A percentile compares a stretch with the other conserved stretches of the same genome.
phyloP scores from a whole-genome alignment of 441 rosid species.

The Eugenia klotzschiana region DNA sequence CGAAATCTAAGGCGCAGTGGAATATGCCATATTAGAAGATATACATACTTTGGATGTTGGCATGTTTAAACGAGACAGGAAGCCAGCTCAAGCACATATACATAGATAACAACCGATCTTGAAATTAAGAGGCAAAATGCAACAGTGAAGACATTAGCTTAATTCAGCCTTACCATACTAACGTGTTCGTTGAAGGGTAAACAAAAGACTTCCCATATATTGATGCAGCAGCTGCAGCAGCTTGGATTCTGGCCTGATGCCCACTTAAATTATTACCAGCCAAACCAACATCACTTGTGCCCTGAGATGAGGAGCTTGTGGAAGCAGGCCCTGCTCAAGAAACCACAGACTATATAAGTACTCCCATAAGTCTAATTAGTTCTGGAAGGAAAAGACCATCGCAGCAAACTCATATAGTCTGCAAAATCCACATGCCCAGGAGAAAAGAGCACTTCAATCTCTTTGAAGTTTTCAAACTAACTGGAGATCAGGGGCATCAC shows the following conservation, averaged over 20 bases:
- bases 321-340: constrained; percentile 20
- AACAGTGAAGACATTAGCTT: neutral
- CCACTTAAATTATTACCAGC: constrained; percentile 29
- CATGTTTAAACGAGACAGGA: neutral
- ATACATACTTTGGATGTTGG: neutral
- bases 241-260: constrained; percentile 78
- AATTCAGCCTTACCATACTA: constrained; percentile 33
- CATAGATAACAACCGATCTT: neutral
- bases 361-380: neutral
- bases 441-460: neutral
- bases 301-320: constrained; percentile 29
- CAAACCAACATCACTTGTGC: constrained; percentile 20
- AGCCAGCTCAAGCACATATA: neutral
- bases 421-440: neutral
- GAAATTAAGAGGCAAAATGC: constrained; percentile 10
- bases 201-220: constrained; percentile 72
- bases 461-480: neutral
- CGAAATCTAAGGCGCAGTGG: neutral
- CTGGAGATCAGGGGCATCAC: neutral
- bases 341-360: neutral
- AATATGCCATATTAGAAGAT: neutral
- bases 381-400: neutral
- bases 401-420: neutral
- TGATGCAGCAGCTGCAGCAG: constrained; percentile 79
- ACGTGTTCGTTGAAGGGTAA: constrained; percentile 64